These are phyloP conservation scores for Cyclotella atomus DNA, from an alignment of 108 stramenopile species.

Conservation along the genomic window DNA sequence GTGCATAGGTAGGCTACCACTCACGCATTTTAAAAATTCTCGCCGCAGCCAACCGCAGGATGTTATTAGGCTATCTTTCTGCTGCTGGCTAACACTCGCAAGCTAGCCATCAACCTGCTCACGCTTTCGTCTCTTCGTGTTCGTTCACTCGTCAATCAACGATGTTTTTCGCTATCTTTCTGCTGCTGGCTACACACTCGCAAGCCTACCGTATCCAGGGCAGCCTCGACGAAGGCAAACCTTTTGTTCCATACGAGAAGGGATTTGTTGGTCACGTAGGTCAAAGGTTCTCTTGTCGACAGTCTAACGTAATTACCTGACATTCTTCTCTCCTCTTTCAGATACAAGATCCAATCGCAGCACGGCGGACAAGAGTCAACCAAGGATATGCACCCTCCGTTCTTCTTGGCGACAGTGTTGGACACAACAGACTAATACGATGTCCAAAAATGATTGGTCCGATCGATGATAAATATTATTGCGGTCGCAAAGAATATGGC, in stretches of 20 bases:
- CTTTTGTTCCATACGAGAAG: slow-evolving; percentile 49
- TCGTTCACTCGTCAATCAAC: no score
- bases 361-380: slow-evolving; percentile 20
- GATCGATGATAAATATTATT: slow-evolving; percentile 61
- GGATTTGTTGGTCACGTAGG: slow-evolving; percentile 46
- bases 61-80: no score
- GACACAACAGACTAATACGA: slow-evolving; percentile 32
- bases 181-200: background rate
- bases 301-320: background rate
- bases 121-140: no score
- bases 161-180: no score
- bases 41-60: no score
- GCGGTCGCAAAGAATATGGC: slow-evolving; percentile 61
- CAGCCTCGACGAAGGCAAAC: slow-evolving; percentile 32
- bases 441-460: slow-evolving; percentile 86
- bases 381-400: slow-evolving; percentile 32
- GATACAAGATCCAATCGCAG: slow-evolving; percentile 27
- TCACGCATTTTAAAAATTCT: no score
- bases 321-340: background rate
- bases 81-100: no score
- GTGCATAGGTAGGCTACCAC: no score
- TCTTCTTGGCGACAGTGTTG: slow-evolving; percentile 23
- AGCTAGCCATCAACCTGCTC: no score
- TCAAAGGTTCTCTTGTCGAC: background rate
- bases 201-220: slow-evolving; percentile 49